Conservation (phyloP, 2,329 filamentous ascomycete species). For the Dendrostoma leiphaemia region DNA sequence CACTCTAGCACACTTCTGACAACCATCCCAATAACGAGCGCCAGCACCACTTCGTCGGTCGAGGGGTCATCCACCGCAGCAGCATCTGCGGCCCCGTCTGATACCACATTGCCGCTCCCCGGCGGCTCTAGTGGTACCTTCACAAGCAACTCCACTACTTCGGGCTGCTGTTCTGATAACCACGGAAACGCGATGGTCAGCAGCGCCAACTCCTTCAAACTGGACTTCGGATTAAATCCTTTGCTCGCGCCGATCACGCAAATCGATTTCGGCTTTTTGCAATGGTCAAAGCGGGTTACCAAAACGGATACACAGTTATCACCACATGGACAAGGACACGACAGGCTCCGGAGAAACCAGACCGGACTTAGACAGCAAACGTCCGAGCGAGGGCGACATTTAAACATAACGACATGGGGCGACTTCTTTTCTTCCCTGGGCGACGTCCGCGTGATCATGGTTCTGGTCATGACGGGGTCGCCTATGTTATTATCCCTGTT, state of each 20-base stretch:
- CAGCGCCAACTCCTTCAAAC: background rate
- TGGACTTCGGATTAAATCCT: conserved; percentile 2
- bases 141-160: background rate
- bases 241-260: background rate
- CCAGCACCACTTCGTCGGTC: conserved; percentile 12
- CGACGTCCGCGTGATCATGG: background rate
- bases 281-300: background rate
- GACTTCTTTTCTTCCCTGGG: background rate
- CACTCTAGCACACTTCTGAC: conserved; percentile 1
- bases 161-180: background rate
- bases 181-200: no score
- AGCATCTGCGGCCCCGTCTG: conserved; percentile 6
- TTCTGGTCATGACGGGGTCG: conserved; percentile 1
- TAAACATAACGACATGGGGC: background rate
- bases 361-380: background rate
- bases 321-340: background rate
- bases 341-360: background rate
- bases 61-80: conserved; percentile 15
- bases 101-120: conserved; percentile 6
- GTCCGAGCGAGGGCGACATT: background rate
- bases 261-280: background rate
- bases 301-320: conserved; percentile 1
- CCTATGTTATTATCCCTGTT: conserved; percentile 9
- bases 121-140: conserved; percentile 4
- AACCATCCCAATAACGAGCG: conserved; percentile 9